phyloP scores from a whole-genome alignment of 2,329 filamentous ascomycete species.

The Nakataea oryzae region DNA sequence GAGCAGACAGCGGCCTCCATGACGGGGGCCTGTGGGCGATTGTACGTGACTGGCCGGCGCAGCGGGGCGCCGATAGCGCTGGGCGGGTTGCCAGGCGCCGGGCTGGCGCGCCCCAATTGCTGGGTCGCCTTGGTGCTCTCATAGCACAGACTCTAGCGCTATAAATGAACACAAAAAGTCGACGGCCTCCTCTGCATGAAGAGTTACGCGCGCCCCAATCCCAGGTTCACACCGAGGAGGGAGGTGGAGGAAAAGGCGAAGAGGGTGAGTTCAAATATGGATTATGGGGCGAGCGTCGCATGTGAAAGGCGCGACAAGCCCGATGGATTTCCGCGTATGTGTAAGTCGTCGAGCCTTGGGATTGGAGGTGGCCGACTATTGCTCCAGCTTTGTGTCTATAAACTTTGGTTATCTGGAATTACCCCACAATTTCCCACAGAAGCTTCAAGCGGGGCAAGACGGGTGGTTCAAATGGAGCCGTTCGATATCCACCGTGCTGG shows the following conservation, averaged over 20 bases:
- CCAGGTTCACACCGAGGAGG: neutral
- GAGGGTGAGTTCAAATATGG: too few species aligned
- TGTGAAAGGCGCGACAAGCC: neutral
- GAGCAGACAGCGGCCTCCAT: constrained; percentile 53
- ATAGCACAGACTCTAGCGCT: neutral
- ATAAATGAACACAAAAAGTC: neutral
- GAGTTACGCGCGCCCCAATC: neutral
- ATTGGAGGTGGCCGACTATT: neutral
- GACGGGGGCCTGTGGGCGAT: constrained; percentile 14
- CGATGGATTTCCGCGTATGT: neutral
- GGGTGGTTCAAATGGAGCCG: neutral
- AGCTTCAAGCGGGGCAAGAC: neutral
- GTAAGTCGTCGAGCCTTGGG: too few species aligned
- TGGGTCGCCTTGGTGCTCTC: neutral
- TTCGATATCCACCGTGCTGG: neutral
- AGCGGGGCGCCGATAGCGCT: neutral
- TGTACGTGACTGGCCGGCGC: neutral
- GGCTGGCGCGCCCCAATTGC: neutral
- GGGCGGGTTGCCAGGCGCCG: neutral
- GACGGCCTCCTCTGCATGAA: neutral
- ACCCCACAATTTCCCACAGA: neutral
- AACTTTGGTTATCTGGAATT: neutral
- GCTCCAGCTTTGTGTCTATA: neutral
- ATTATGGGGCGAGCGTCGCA: neutral
- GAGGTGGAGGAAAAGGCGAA: neutral